Evolutionary conservation across 2,329 filamentous ascomycete genomes (phyloP), one percentile per base, ranked within the genome.

Genomic region (Aureobasidium sp.): DNA sequence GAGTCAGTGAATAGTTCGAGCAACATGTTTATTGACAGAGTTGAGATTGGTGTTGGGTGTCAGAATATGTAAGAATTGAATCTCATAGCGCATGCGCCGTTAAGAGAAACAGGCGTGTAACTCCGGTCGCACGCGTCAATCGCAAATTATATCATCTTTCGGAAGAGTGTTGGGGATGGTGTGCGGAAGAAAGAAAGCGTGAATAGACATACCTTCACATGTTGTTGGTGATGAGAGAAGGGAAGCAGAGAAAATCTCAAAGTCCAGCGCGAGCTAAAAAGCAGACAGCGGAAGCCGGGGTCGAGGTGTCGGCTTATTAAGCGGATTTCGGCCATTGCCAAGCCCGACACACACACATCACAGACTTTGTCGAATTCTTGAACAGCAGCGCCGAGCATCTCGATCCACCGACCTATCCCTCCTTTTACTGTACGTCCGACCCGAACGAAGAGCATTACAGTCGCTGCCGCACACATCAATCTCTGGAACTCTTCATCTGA

Each of bases 71-170:
- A 96, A 96, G 91, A 57, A 74, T 85, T 87, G 78, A 91, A 90
- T 95, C 89, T 96, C 91, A 96, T 73, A 71, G 81, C 76, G 84
- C 79, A 83, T 79, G 78, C 74, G 79, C 82, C 87, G 87, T 91
- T 87, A 87, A 83, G 87, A 88, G 81, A 83, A 89, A 86, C 91
- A 85, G 91, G 92, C 91, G 88, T 88, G 91, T 86, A 89, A 80
- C 82, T 90, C 91, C 92, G 85, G 86, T 80, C 80, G 77, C 77
- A 76, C 79, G 82, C 84, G 88, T 97, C 91, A 95, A 93, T 93
- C 91, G 92, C 91, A 97, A 97, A 97, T 96, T 96, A 90, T 89
- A 81, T 88, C 91, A 96, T 96, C 92, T 90, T 88, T 69, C 56
- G 36, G 22, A 56, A 57, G 20, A 2, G 42, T 64, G 51, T 39